Evolutionary conservation across 495 filamentous ascomycete genomes (phyloP), one percentile per base, ranked within the genome.

Genomic region (Parmelia sp.): DNA sequence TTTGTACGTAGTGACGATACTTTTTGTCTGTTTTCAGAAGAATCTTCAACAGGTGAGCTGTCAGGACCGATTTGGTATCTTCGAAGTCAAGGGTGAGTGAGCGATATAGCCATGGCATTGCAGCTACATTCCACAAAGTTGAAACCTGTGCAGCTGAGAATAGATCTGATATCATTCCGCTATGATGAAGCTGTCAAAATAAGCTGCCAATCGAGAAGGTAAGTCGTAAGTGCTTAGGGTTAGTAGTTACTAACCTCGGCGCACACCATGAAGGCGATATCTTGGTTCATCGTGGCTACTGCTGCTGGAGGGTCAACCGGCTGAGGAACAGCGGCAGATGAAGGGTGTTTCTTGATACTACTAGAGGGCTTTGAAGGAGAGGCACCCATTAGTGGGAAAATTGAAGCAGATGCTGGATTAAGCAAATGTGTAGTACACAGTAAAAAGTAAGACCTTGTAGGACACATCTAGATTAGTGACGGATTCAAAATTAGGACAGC

Each of bases 101-200:
- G n/a, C 61, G 31, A 39, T 65, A 65, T 4, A 65, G 45, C 55
- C 44, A 65, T 42, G 56, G 51, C 33, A 14, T 35, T 19, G 44
- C 31, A 11, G 58, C 57, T n/a, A 21, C 42, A 19, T 65, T 29
- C 56, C 58, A 60, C 17, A 60, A 11, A 21, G 12, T 55, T 21
- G 29, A 44, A 8, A 42, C 39, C 47, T 12, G 19, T 17, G 58
- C 37, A 10, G 60, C 29, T 21, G 57, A 36, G 17, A 61, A 3
- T 36, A 65, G 31, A 56, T 40, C 47, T 35, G 33, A 14, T 36
- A 10, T 42, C 51, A 4, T 31, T 17, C 63, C 58, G 7, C 8
- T 45, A 0, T 39, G 29, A 25, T 65, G 61, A 19, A 65, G 21
- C 63, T 65, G 21, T 39, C 29, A 10, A 23, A 58, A 19, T 23